Percentiles rank a stretch among this genome's conserved stretches.
Evolutionary conservation across 805 yeast species (phyloP).

Genomic region (Dipodascus albidus): DNA sequence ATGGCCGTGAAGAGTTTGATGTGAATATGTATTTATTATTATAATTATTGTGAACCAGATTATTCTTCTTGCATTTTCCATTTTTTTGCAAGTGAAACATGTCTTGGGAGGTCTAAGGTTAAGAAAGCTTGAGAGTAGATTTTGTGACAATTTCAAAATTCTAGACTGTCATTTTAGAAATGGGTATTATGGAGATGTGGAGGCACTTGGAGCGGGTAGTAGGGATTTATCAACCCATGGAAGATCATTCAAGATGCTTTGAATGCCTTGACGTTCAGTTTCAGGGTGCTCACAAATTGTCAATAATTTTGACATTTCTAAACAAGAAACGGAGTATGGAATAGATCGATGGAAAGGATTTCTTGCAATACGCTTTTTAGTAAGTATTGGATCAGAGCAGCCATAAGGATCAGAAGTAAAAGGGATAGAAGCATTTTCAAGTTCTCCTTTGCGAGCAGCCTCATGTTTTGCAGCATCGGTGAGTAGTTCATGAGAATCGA

Average conservation of each 20-base stretch:
- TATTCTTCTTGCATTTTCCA: not conserved
- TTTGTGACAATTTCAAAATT: too few relatives aligned
- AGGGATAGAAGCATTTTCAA: not conserved
- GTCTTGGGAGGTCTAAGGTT: too few relatives aligned
- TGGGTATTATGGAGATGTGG: too few relatives aligned
- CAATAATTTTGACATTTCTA: not conserved
- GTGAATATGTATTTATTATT: not conserved
- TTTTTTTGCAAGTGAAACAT: too few relatives aligned
- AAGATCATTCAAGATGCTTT: not conserved
- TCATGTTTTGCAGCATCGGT: not conserved
- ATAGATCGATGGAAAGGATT: not conserved
- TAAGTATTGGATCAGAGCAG: not conserved
- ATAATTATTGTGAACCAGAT: not conserved
- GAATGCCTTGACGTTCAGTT: too few relatives aligned
- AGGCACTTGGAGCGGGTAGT: too few relatives aligned
- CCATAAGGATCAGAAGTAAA: conserved; percentile 1
- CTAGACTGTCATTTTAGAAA: too few relatives aligned
- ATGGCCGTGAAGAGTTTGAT: not conserved
- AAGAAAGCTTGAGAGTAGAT: too few relatives aligned
- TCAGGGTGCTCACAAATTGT: not conserved
- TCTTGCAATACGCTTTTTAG: not conserved
- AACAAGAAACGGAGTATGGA: not conserved
- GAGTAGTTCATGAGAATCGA: conserved; percentile 39
- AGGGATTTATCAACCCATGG: not conserved
- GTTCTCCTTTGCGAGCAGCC: not conserved